Percentiles rank a stretch among this genome's conserved stretches.
phyloP scores from a whole-genome alignment of 2,329 filamentous ascomycete species.

The Fusarium pseudonygamai region DNA sequence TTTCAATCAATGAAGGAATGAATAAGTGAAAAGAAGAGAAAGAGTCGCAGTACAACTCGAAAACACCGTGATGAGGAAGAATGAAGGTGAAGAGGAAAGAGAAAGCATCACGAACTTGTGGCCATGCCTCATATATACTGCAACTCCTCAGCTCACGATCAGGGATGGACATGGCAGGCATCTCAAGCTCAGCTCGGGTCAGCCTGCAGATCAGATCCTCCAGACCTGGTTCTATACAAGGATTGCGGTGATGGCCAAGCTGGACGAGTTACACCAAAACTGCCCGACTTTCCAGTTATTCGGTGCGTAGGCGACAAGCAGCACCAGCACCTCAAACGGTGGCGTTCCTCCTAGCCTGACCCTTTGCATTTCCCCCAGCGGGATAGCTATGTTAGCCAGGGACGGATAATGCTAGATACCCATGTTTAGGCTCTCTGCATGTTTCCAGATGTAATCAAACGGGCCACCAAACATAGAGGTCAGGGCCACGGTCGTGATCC shows the following conservation, averaged over 20 bases:
- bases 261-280: constrained; percentile 26
- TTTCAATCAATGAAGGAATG: constrained; percentile 30
- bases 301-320: constrained; percentile 16
- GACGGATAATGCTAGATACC: background rate
- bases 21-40: constrained; percentile 25
- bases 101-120: constrained; percentile 3
- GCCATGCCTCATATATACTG: constrained; percentile 37
- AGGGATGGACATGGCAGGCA: background rate
- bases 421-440: background rate
- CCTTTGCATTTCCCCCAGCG: constrained; percentile 19
- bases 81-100: constrained; percentile 14
- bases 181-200: constrained; percentile 12
- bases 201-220: constrained; percentile 15
- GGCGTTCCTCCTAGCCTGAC: constrained; percentile 28
- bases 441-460: constrained; percentile 20
- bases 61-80: constrained; percentile 35
- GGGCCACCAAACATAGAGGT: constrained; percentile 10
- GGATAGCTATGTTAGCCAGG: background rate
- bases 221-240: constrained; percentile 1
- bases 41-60: constrained; percentile 22
- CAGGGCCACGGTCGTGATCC: constrained; percentile 14
- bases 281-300: constrained; percentile 1
- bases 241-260: background rate
- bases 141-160: constrained; percentile 3
- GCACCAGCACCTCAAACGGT: constrained; percentile 35